phyloP scores from a whole-genome alignment of 306 rosid genomes.

The Gleditsia sinensis region DNA sequence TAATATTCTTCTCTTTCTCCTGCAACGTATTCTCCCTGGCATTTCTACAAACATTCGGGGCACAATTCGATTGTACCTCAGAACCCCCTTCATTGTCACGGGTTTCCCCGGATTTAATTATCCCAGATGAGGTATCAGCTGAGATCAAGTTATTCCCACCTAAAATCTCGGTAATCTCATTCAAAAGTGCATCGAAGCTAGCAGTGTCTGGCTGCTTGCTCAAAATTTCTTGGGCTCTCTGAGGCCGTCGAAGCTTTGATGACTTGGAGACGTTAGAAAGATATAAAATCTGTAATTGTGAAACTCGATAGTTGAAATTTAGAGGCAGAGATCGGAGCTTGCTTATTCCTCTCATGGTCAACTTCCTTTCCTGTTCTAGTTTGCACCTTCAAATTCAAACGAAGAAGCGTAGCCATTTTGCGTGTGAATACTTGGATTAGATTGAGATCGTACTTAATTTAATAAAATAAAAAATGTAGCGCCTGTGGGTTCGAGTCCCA shows the following conservation, averaged over 20 bases:
- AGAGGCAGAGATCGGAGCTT: conserved; percentile 24
- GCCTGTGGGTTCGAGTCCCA: conserved; percentile 36
- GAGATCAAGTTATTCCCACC: conserved; percentile 44
- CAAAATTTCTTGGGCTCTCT: conserved; percentile 8
- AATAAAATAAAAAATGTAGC: no score
- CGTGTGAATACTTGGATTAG: no score
- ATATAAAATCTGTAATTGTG: conserved; percentile 23
- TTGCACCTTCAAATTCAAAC: no score
- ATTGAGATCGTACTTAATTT: no score
- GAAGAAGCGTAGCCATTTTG: no score
- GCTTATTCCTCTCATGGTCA: conserved; percentile 39
- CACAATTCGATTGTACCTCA: conserved; percentile 33
- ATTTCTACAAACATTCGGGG: conserved; percentile 56
- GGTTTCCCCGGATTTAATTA: conserved; percentile 33
- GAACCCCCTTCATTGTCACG: background rate
- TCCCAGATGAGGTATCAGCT: conserved; percentile 43
- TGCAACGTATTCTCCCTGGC: conserved; percentile 27
- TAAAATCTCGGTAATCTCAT: conserved; percentile 70
- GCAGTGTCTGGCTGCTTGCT: conserved; percentile 5
- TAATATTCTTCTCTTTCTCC: conserved; percentile 29
- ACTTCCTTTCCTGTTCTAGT: background rate
- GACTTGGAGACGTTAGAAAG: conserved; percentile 31
- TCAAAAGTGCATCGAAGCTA: conserved; percentile 41
- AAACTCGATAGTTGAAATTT: background rate
- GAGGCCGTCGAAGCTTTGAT: conserved; percentile 23